These are phyloP conservation scores for Alnus glutinosa DNA, from an alignment of 306 rosid genomes.

Conservation along the genomic window DNA sequence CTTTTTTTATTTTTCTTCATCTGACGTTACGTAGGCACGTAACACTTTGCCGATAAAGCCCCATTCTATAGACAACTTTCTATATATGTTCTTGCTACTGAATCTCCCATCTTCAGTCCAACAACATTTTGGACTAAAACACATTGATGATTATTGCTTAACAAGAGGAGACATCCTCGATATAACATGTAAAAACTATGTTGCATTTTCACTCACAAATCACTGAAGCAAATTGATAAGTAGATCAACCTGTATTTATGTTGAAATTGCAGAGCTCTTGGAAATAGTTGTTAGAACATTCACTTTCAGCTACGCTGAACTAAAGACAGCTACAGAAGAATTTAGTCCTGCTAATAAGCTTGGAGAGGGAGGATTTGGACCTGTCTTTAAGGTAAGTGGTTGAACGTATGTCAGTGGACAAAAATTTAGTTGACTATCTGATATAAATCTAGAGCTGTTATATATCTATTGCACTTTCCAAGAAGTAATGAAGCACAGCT, in stretches of 20 bases:
- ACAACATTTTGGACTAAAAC: not conserved
- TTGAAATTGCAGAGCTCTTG: slow-evolving; percentile 51
- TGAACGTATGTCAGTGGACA: not conserved
- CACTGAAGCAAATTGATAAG: not conserved
- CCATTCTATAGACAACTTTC: not conserved
- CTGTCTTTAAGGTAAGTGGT: slow-evolving; percentile 62
- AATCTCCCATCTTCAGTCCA: not conserved
- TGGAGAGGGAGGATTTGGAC: slow-evolving; percentile 92
- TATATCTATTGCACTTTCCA: too few species aligned
- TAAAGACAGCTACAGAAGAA: slow-evolving; percentile 63
- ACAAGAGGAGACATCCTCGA: not conserved
- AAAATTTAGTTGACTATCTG: too few species aligned
- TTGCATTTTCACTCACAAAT: not conserved
- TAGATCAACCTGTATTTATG: slow-evolving; percentile 13
- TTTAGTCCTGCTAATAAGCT: slow-evolving; percentile 56
- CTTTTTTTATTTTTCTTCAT: too few species aligned
- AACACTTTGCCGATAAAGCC: not conserved
- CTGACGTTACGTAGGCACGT: too few species aligned
- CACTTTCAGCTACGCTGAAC: slow-evolving; percentile 64
- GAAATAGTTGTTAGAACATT: slow-evolving; percentile 63
- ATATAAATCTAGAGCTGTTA: too few species aligned
- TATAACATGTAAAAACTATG: not conserved
- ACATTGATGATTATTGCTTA: not conserved
- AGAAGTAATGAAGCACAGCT: too few species aligned
- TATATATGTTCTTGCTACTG: not conserved